Evolutionary conservation across 257 asterid genomes (phyloP), one percentile per base, ranked within the genome.

Genomic region (Petunia axillaris): DNA sequence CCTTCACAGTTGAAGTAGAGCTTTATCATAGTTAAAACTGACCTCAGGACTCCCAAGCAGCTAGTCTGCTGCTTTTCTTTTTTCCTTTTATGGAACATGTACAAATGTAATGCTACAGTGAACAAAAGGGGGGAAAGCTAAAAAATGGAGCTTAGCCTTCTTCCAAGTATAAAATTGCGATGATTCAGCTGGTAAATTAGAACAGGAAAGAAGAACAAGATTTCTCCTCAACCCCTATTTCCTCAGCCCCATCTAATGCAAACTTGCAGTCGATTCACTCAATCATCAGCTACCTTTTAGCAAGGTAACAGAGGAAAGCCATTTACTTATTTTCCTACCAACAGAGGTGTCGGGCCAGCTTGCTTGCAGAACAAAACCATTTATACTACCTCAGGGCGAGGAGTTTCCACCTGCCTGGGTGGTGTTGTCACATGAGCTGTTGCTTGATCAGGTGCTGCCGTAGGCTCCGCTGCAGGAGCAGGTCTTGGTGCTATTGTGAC

Each of bases 401-500:
- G 15, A 46, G 10, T 5, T 52, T 39, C 63, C 44, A 37, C 78
- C 40, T 74, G 37, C 36, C 63, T 5, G 36, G 36, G 25, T 2
- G 36, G 36, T 6, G 25, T n/a, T 15, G 63, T 15, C 63, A 57
- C 36, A 57, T 43, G 77, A 78, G 35, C 81, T 5, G 64, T 55
- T 52, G 77, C 58, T 7, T 55, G 60, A 55, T 55, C 62, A 2
- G 43, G 0, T 8, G 78, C n/a, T 13, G 62, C 6, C 8, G 78
- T 15, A 65, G 82, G 65, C 52, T 73, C 81, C 25, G 85, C 44
- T 65, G 79, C 81, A 40, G 82, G 68, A 44, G 86, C 81, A n/a
- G 86, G 77, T 80, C 38, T 75, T 43, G 85, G 83, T 2, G 82
- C 85, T 60, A 85, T 78, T 68, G 84, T 81, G 41, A 85, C 83